Evolutionary conservation across 345 rosid species (phyloP), one percentile per base, ranked within the genome.

Genomic region (Lagerstroemia speciosa): DNA sequence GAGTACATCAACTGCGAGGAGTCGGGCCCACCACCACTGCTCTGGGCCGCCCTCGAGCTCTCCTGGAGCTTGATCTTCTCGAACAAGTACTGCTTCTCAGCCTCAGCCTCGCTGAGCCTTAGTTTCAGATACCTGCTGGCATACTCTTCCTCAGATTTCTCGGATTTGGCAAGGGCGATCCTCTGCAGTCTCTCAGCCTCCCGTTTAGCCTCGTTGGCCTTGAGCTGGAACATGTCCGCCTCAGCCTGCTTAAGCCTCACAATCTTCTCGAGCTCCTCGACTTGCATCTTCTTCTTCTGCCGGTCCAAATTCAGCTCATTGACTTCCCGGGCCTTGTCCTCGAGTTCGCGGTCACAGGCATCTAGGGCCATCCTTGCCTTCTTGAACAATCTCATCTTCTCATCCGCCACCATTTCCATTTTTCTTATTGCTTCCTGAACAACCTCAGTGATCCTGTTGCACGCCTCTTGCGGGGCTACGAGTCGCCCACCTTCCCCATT

Each of bases 391-490:
- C 90, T 86, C 83, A 78, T 82, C 86, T 95, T 92, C 82, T 92
- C 99, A 71, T 95, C 96, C 2, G 97, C 89, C 72, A 92, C 99
- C 92, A 95, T 85, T 76, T 90, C 99, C 98, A 92, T 90, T 80
- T 95, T 95, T 83, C 84, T 84, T 69, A 95, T 78, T 67, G 97
- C 96, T 76, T 95, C 99, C 71, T 90, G 88, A 43, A 92, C 98
- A 75, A 92, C 97, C 27, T 92, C 98, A 58, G 97, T 96, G 26
- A 95, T 88, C 73, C 89, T 83, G 85, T 87, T 90, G 82, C 99
- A 90, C 45, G 99, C 98, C 69, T 95, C 98, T 62, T 87, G 96
- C 1, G 98, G 99, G 58, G 97, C 99, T 73, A 92, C 82, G 73
- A 81, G 74, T 63, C 94, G 83, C 55, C 89, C 92, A 68, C 84